phyloP scores from a whole-genome alignment of 352 stramenopile genomes.

The Globisporangium rhizosaccharum region DNA sequence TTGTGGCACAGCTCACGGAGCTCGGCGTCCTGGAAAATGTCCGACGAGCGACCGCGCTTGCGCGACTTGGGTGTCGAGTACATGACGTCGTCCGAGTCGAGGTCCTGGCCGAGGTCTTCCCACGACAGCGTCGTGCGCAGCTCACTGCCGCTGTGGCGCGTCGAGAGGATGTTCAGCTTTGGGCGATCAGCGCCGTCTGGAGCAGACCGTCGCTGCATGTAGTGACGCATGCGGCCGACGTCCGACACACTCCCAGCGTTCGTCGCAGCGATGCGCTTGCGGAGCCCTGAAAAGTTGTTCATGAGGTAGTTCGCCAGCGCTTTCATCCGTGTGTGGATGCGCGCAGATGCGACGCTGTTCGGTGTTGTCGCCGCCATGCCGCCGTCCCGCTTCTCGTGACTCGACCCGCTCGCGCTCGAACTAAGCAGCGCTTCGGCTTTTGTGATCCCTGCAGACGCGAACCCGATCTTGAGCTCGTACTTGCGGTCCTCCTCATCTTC shows the following conservation, averaged over 20 bases:
- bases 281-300: conserved; percentile 33
- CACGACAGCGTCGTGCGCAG: conserved; percentile 42
- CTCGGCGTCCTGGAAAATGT: conserved; percentile 45
- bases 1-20: conserved; percentile 44
- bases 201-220: conserved; percentile 39
- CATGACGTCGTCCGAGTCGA: conserved; percentile 46
- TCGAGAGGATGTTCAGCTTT: conserved; percentile 42
- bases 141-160: conserved; percentile 34
- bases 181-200: conserved; percentile 25
- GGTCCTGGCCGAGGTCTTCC: conserved; percentile 26
- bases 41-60: conserved; percentile 36
- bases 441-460: conserved; percentile 10
- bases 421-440: conserved; percentile 5
- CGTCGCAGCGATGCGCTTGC: conserved; percentile 16
- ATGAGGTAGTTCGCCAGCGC: conserved; percentile 39
- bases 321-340: conserved; percentile 35
- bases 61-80: conserved; percentile 32
- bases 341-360: conserved; percentile 3
- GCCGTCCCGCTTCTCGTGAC: conserved; percentile 6
- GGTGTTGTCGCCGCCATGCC: conserved; percentile 5
- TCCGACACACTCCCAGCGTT: conserved; percentile 26
- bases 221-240: conserved; percentile 31
- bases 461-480: conserved; percentile 37
- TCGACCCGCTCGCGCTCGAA: conserved; percentile 8
- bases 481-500: conserved; percentile 25